Evolutionary conservation across 805 yeast genomes (phyloP), one percentile per base, ranked within the genome.

Genomic region (Metahyphopichia silvanorum): DNA sequence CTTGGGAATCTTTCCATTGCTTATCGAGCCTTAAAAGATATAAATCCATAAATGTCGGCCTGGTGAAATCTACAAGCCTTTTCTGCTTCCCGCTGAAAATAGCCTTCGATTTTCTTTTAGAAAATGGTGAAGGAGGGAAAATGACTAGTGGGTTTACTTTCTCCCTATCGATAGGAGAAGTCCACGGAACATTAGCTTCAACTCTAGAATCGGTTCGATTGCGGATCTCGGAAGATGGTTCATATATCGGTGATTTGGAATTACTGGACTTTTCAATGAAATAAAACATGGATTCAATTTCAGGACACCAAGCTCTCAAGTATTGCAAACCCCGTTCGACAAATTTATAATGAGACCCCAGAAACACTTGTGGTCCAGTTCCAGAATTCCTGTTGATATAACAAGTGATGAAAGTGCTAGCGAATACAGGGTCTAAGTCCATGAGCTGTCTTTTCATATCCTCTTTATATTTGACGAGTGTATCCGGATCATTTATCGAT

Each of bases 271-370:
- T 36, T 26, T 33, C 31, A 14, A 42, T 34, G 32, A 35, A 50
- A 5, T 42, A 23, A 16, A 46, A 31, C 34, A 57, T 26, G 4
- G 31, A 16, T 4, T 42, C 43, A n/a, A 62, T 40, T 31, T 63
- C 67, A 5, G 66, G 63, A 34, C 56, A 47, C 67, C 68, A 63
- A 6, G 46, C 42, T 16, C 41, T 43, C 27, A 65, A 43, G 27
- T 58, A 60, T 16, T 43, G 32, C 28, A 66, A 46, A 1, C 59
- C 70, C 17, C 44, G 50, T 34, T 53, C 47, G 21, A 53, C 40
- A 36, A 60, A 63, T 18, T 33, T 37, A 35, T 57, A 60, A 34
- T 63, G 65, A 3, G 60, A 49, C 3, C 63, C 61, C 28, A 34
- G 31, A 10, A 33, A 33, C 6, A 40, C 21, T 27, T 40, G 37